phyloP scores from a whole-genome alignment of 352 stramenopile genomes.

The Aphanomyces invadans region DNA sequence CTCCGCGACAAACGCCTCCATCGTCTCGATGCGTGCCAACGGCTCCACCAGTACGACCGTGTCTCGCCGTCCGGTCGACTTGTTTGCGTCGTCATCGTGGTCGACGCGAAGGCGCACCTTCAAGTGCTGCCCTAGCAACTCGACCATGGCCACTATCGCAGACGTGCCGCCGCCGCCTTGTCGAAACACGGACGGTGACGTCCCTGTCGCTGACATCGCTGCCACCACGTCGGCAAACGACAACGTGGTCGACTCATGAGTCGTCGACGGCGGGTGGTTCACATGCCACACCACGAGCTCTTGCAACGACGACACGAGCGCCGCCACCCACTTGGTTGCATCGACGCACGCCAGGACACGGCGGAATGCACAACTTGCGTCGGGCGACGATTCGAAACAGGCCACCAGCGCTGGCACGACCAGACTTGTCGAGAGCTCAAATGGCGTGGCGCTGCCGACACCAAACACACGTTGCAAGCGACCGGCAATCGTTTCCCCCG shows the following conservation, averaged over 20 bases:
- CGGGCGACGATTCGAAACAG: background rate
- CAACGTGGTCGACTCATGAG: background rate
- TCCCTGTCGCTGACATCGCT: background rate
- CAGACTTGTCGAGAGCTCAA: slow-evolving; percentile 53
- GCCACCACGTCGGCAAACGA: slow-evolving; percentile 9
- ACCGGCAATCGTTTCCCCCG: slow-evolving; percentile 25
- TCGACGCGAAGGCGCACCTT: slow-evolving; percentile 64
- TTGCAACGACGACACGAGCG: background rate
- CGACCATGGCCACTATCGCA: slow-evolving; percentile 36
- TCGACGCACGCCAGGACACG: background rate
- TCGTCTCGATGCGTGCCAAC: slow-evolving; percentile 63
- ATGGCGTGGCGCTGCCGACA: slow-evolving; percentile 40
- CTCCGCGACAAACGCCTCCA: slow-evolving; percentile 66
- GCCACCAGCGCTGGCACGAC: slow-evolving; percentile 37
- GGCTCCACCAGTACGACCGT: slow-evolving; percentile 70
- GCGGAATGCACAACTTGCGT: background rate
- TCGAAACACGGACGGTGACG: too few relatives aligned
- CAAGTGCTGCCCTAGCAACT: slow-evolving; percentile 60
- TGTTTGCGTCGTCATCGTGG: slow-evolving; percentile 27
- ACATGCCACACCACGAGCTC: background rate
- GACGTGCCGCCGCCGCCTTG: slow-evolving; percentile 12
- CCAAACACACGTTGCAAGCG: too few relatives aligned
- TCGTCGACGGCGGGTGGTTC: too few relatives aligned
- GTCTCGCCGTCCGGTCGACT: slow-evolving; percentile 30
- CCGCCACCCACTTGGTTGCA: background rate